Percentiles rank a stretch among this genome's conserved stretches.
phyloP scores from a whole-genome alignment of 495 filamentous ascomycete species.

The Xylaria bambusicola region DNA sequence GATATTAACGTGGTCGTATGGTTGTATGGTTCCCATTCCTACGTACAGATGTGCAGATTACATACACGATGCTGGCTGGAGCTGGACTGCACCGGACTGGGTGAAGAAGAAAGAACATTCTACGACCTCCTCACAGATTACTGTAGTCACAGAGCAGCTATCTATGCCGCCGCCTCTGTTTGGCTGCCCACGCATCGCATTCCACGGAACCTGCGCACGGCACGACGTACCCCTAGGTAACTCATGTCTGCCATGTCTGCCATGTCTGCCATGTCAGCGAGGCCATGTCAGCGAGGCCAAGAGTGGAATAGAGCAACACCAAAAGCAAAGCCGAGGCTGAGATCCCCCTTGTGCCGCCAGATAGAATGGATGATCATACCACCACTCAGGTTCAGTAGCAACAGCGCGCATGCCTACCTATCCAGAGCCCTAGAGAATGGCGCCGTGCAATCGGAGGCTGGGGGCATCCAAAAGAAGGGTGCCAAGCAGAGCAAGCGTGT shows the following conservation, averaged over 20 bases:
- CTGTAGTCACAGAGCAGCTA: slow-evolving; percentile 3
- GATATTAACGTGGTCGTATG: slow-evolving; percentile 8
- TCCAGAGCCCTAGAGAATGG: not conserved
- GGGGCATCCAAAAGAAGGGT: not conserved
- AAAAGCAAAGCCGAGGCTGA: slow-evolving; percentile 23
- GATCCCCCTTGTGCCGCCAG: not conserved
- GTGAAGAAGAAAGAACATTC: slow-evolving; percentile 10
- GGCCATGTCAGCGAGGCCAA: slow-evolving; percentile 8
- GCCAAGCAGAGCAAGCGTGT: not conserved
- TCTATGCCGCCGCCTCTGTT: slow-evolving; percentile 1
- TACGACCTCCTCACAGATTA: not conserved
- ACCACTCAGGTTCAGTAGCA: not conserved
- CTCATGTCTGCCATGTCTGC: slow-evolving; percentile 9
- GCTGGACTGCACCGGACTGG: not conserved
- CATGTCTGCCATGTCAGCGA: slow-evolving; percentile 14
- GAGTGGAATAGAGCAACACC: slow-evolving; percentile 15
- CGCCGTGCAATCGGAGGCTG: not conserved
- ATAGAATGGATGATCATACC: slow-evolving; percentile 6
- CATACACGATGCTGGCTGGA: not conserved
- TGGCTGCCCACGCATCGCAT: slow-evolving; percentile 8
- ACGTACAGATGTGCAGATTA: not conserved
- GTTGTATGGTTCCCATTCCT: slow-evolving; percentile 16
- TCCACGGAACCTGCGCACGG: slow-evolving; percentile 6
- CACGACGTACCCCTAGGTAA: not conserved
- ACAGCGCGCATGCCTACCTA: not conserved